phyloP scores from a whole-genome alignment of 2,329 filamentous ascomycete genomes.

The Fusarium sp. region DNA sequence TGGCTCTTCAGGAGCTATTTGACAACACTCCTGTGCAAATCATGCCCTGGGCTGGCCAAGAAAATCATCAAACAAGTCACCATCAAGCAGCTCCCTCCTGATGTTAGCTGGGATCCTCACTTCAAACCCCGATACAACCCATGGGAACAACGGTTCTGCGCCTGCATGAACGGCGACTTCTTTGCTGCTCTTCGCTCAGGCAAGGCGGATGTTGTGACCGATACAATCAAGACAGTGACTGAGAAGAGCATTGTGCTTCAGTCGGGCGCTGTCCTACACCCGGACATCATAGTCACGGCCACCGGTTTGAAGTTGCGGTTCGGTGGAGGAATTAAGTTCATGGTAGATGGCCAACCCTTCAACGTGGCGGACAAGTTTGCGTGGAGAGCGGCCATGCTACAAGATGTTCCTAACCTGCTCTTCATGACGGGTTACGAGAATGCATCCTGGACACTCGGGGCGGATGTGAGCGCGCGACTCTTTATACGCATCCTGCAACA shows the following conservation, averaged over 20 bases:
- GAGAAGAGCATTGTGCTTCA: constrained; percentile 60
- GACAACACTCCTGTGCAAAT: constrained; percentile 63
- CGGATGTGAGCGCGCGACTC: constrained; percentile 67
- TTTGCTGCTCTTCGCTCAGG: constrained; percentile 58
- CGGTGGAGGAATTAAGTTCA: constrained; percentile 66
- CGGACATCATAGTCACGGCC: constrained; percentile 77
- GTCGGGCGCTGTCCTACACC: constrained; percentile 62
- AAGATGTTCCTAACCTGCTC: constrained; percentile 73
- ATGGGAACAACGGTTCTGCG: constrained; percentile 80
- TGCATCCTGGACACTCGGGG: constrained; percentile 74
- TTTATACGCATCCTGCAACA: constrained; percentile 65
- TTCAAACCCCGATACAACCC: constrained; percentile 70
- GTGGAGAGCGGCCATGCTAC: constrained; percentile 75
- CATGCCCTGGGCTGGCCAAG: constrained; percentile 63
- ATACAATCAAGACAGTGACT: constrained; percentile 62
- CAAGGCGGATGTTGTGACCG: constrained; percentile 62
- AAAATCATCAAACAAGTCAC: constrained; percentile 61
- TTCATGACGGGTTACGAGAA: constrained; percentile 74
- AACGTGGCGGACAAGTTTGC: constrained; percentile 62
- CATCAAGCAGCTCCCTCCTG: constrained; percentile 62
- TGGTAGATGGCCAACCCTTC: constrained; percentile 65
- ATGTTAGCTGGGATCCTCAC: constrained; percentile 67
- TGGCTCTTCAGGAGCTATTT: constrained; percentile 62
- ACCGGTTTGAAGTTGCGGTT: constrained; percentile 73
- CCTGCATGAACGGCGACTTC: constrained; percentile 65